Conservation (phyloP, 176 grass and related monocot species). For the Triticum urartu region DNA sequence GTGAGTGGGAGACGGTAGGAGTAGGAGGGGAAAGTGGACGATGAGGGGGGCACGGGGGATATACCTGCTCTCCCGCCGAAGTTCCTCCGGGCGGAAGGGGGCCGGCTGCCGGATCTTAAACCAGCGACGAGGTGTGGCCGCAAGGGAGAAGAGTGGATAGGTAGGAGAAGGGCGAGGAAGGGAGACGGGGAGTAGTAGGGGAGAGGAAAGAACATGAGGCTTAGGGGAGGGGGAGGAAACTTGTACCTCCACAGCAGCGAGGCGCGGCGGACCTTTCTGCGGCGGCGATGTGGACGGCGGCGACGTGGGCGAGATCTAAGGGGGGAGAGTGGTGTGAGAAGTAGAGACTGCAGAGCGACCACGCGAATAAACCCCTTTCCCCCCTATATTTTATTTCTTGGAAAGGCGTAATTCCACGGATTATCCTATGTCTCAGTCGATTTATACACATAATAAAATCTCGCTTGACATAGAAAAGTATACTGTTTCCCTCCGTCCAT, state of each 20-base stretch:
- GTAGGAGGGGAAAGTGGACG: neutral
- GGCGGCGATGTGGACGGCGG: conserved; percentile 5
- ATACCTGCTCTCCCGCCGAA: neutral
- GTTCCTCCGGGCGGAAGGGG: neutral
- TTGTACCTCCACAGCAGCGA: neutral
- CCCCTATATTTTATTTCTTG: no score
- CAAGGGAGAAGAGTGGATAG: neutral
- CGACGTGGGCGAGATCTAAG: neutral
- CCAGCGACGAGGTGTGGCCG: conserved; percentile 9
- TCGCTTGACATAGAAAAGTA: no score
- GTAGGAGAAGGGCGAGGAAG: neutral
- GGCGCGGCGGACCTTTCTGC: neutral
- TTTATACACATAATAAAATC: no score
- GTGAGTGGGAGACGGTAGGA: neutral
- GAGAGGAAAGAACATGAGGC: neutral
- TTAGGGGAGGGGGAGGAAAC: neutral
- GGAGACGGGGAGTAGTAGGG: neutral
- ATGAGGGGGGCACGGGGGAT: neutral
- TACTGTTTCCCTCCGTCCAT: no score
- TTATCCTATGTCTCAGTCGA: no score
- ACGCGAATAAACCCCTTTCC: no score
- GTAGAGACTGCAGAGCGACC: neutral
- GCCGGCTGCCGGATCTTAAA: conserved; percentile 5
- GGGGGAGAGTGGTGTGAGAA: neutral
- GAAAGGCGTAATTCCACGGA: no score